Base-by-base conservation (phyloP, 2,329 filamentous ascomycete genomes). In the Cadophora sp. region DNA sequence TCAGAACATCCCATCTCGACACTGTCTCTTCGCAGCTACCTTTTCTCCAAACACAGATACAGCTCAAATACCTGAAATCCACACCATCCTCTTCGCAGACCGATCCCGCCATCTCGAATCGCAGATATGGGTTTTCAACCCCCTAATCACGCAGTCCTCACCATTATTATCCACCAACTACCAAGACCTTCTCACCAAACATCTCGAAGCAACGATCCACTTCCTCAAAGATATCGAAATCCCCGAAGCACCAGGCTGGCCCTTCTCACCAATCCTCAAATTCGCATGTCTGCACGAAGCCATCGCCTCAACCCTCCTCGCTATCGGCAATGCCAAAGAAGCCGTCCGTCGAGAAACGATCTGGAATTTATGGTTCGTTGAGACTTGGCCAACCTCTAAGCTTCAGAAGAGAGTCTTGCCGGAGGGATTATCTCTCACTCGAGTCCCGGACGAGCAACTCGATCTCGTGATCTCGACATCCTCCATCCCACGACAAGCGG, bases 111-210 rank as follows among this genome's bases (percentile, higher is more conserved):
- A 74, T 43, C 45, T 55, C 1, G 75, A 77, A 66, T 73, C 73
- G 22, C 75, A 77, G 58, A 76, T 76, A 7, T 76, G 74, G 74
- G 43, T 73, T 13, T 76, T 73, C 68, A 76, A 76, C 47, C 65
- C 75, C 11, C 62, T 77, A 1, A 70, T 70, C 53, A 59, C 56
- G 1, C 24, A 41, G 1, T 36, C 58, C 20, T 51, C 59, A 18
- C 65, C 69, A 7, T 60, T 75, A 5, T 64, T 75, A 5, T 64
- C 68, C 2, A n/a, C 53, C 4, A 11, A 47, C 1, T 45, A 71
- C 16, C 24, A 67, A 55, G 4, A 20, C 0, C 7, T 61, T 2
- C 64, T 76, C 3, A 47, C n/a, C 0, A 20, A 16, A 5, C 73
- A 77, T 14, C 18, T 73, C 0, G 39, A 60, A 41, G 30, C 59